Conservation (phyloP, 202 grass and related monocot genomes). For the Schoenoplectus tabernaemontani region DNA sequence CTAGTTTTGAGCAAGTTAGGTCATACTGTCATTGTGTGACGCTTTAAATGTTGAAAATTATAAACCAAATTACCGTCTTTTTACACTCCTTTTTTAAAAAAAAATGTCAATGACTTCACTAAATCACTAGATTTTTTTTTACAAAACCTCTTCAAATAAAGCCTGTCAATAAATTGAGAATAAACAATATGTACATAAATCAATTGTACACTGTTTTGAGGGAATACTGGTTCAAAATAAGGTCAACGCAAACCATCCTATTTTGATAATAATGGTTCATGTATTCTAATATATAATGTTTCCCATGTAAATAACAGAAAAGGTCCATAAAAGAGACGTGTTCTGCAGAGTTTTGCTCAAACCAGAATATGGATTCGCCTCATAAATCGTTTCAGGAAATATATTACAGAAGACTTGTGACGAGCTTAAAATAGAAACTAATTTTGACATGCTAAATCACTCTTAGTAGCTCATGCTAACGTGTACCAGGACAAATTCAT, state of each 20-base stretch:
- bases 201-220: background rate
- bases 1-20: background rate
- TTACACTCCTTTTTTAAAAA: background rate
- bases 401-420: background rate
- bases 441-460: constrained; percentile 7
- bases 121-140: too few relatives aligned
- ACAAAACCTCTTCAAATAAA: too few relatives aligned
- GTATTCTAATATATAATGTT: background rate
- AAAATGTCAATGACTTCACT: background rate
- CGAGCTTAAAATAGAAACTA: background rate
- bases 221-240: background rate
- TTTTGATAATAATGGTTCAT: background rate
- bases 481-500: background rate
- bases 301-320: background rate
- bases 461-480: background rate
- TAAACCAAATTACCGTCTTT: background rate
- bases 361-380: background rate
- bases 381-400: background rate
- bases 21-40: background rate
- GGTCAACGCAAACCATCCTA: background rate
- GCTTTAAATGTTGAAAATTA: background rate
- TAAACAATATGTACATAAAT: background rate
- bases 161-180: background rate
- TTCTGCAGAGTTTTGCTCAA: background rate
- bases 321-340: background rate